Evolutionary conservation across 2,329 filamentous ascomycete genomes (phyloP), one percentile per base, ranked within the genome.

Genomic region (Fusarium poae): DNA sequence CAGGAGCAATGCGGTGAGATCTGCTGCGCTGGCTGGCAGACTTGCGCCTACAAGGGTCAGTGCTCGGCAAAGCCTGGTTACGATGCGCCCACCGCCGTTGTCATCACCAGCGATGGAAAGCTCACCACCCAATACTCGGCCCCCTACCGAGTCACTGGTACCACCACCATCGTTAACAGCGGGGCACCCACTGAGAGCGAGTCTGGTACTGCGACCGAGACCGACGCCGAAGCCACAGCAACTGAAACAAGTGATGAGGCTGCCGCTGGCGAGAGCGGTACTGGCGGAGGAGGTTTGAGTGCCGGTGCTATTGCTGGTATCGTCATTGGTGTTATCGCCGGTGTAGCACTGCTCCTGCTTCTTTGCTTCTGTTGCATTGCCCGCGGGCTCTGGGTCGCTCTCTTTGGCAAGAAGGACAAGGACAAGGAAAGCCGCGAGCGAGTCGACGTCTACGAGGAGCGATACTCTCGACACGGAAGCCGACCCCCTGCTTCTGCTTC

Each of bases 291-390:
- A 57, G 78, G 80, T 43, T 84, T 94, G 55, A 92, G 89, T 72
- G 86, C 84, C 43, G 92, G 91, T 53, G 92, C 91, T 62, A 94
- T 94, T 72, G 92, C 92, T 18, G 92, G 92, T 63, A 94, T 94
- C 73, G 92, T 94, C 69, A 89, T 94, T 57, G 92, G 92, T 66
- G 86, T 88, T 13, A 83, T 94, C 49, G 85, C 86, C 16, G 92
- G 90, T 65, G 83, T 93, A 35, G 79, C 85, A 40, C 82, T 94
- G 4, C 85, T 94, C 23, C 81, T 90, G 6, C 84, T 92, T 10
- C 80, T 94, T 74, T 93, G 91, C 83, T 89, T 92, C 81, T 94
- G 89, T 84, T 92, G 91, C 82, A 89, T 90, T 62, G 84, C 86
- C 61, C 84, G 86, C 68, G 87, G 87, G 16, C 80, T 90, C 43